These are phyloP conservation scores for Cladosporium sp. DNA, from an alignment of 2,329 filamentous ascomycete species.

Conservation along the genomic window DNA sequence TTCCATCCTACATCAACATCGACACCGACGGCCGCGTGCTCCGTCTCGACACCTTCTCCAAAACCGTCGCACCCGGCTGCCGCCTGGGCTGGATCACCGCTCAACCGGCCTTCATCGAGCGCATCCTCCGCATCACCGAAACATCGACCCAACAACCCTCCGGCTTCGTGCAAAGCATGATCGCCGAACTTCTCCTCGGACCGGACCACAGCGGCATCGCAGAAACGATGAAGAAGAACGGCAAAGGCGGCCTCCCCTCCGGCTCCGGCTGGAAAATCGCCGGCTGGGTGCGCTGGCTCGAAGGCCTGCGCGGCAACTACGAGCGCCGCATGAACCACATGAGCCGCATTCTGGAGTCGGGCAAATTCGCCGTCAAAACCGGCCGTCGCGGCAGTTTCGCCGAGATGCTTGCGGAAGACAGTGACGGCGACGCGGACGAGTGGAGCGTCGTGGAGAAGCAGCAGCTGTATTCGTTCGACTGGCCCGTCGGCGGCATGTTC, in stretches of 20 bases:
- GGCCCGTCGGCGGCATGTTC: conserved; percentile 89
- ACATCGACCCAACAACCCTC: conserved; percentile 76
- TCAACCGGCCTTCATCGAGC: conserved; percentile 72
- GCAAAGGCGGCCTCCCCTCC: conserved; percentile 44
- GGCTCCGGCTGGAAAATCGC: conserved; percentile 70
- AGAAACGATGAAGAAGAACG: conserved; percentile 23
- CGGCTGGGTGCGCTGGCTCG: conserved; percentile 90
- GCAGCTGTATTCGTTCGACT: conserved; percentile 69
- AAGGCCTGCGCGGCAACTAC: conserved; percentile 77
- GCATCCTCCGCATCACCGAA: conserved; percentile 70
- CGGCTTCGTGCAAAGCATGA: conserved; percentile 81
- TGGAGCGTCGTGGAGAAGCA: conserved; percentile 75
- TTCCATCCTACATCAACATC: conserved; percentile 75
- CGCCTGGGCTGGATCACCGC: conserved; percentile 88
- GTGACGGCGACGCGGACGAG: conserved; percentile 46
- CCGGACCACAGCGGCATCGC: conserved; percentile 54
- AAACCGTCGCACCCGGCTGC: conserved; percentile 86
- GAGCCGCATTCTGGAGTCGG: conserved; percentile 68
- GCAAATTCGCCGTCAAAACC: conserved; percentile 62
- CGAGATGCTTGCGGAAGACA: conserved; percentile 14
- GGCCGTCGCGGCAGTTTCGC: conserved; percentile 40
- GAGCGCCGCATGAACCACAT: conserved; percentile 80
- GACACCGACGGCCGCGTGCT: conserved; percentile 85
- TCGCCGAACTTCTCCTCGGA: conserved; percentile 73
- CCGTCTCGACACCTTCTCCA: conserved; percentile 89